These are phyloP conservation scores for Kodamaea fukazawae DNA, from an alignment of 805 yeast genomes.

Conservation along the genomic window DNA sequence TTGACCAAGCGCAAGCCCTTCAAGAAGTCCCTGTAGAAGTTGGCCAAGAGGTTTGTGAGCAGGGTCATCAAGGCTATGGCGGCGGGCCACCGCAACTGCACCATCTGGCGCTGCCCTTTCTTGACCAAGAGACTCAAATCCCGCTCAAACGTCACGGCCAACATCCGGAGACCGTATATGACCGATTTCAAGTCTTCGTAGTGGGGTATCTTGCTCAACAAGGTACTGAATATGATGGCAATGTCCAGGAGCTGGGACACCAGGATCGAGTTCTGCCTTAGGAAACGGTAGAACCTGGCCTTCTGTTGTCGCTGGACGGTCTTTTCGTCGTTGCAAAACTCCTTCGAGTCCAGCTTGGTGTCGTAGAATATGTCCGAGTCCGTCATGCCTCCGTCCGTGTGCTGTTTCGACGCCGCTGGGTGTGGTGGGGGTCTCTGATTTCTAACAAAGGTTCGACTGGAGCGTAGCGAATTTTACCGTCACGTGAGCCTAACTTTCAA, in stretches of 20 bases:
- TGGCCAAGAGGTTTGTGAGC: background rate
- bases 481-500: no score
- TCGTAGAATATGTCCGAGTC: background rate
- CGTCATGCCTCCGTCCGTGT: no score
- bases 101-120: constrained; percentile 4
- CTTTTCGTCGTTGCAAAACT: background rate
- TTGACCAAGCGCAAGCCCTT: constrained; percentile 15
- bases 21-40: constrained; percentile 2
- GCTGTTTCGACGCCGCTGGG: no score
- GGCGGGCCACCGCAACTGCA: constrained; percentile 2
- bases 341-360: background rate
- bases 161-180: constrained; percentile 21
- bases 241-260: constrained; percentile 23
- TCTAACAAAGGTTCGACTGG: no score
- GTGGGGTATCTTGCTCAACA: constrained; percentile 37
- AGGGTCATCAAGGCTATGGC: background rate
- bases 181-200: constrained; percentile 40
- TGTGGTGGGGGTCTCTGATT: no score
- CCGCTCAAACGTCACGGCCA: constrained; percentile 27
- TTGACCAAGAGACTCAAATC: constrained; percentile 18
- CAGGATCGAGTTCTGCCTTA: background rate
- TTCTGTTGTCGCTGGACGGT: constrained; percentile 5
- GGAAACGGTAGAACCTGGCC: constrained; percentile 4
- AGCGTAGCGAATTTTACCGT: no score
- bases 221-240: constrained; percentile 38